These are phyloP conservation scores for Poa pratensis DNA, from an alignment of 176 grass and related monocot species.

Conservation along the genomic window DNA sequence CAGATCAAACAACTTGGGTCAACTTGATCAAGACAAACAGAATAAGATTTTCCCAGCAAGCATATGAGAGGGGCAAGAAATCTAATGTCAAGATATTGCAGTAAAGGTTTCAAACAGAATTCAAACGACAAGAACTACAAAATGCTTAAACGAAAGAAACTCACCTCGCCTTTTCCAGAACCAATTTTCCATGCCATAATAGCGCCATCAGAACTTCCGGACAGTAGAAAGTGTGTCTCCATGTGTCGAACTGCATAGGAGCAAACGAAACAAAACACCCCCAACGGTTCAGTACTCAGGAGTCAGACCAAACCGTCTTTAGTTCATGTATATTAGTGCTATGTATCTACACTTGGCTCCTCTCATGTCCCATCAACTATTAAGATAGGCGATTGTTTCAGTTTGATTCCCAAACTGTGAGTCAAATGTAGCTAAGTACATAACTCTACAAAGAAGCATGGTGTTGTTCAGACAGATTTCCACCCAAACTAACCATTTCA, in stretches of 20 bases:
- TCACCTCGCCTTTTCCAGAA: constrained; percentile 70
- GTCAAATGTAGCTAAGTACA: background rate
- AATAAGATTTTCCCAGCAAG: background rate
- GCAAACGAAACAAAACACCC: constrained; percentile 37
- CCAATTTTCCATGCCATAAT: constrained; percentile 80
- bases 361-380: background rate
- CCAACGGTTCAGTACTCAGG: background rate
- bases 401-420: background rate
- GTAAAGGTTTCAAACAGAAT: background rate
- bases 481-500: constrained; percentile 24
- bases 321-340: background rate
- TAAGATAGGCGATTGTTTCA: background rate
- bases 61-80: background rate
- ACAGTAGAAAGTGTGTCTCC: constrained; percentile 73
- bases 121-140: background rate
- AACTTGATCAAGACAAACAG: background rate
- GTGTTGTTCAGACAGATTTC: background rate
- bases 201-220: constrained; percentile 81
- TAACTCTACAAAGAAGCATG: background rate
- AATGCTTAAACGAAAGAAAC: background rate
- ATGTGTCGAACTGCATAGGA: constrained; percentile 50
- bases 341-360: background rate
- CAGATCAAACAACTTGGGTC: constrained; percentile 31
- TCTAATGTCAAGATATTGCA: background rate
- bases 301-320: background rate